Evolutionary conservation across 2,329 filamentous ascomycete genomes (phyloP).

Genomic region (Cordyceps fumosorosea): DNA sequence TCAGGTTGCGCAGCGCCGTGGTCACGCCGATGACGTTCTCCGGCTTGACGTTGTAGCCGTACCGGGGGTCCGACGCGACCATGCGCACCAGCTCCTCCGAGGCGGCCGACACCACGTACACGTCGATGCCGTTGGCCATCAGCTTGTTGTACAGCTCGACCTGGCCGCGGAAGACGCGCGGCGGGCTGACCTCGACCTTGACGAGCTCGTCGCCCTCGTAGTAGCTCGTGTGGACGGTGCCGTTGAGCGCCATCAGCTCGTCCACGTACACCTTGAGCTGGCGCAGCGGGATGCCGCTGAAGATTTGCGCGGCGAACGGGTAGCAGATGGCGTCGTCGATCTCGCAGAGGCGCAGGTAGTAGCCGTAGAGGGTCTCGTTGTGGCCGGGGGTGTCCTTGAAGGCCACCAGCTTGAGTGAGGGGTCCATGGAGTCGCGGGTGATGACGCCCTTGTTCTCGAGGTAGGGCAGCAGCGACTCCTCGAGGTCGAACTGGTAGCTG

Average conservation of each 20-base stretch:
- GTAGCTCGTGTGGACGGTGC: conserved; percentile 30
- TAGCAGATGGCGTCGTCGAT: conserved; percentile 36
- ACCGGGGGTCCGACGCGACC: conserved; percentile 37
- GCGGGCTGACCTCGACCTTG: conserved; percentile 24
- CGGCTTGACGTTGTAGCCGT: conserved; percentile 38
- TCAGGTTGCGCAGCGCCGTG: conserved; percentile 28
- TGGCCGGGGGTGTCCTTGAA: conserved; percentile 33
- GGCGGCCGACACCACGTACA: conserved; percentile 36
- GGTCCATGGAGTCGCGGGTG: conserved; percentile 34
- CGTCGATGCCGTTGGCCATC: conserved; percentile 36
- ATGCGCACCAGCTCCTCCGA: conserved; percentile 40
- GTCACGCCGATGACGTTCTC: conserved; percentile 39
- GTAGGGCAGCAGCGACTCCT: conserved; percentile 37
- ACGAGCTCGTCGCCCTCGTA: conserved; percentile 28
- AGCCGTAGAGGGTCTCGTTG: conserved; percentile 38
- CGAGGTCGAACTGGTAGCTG: conserved; percentile 34
- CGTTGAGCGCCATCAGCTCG: conserved; percentile 38
- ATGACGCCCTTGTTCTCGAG: conserved; percentile 36
- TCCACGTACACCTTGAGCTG: conserved; percentile 41
- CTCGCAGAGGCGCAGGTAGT: conserved; percentile 37
- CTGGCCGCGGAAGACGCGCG: conserved; percentile 33
- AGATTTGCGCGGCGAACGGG: conserved; percentile 36
- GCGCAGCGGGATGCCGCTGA: conserved; percentile 34
- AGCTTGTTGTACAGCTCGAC: conserved; percentile 37
- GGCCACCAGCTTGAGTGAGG: conserved; percentile 32